Percentiles rank a stretch among this genome's conserved stretches.
These are phyloP conservation scores for Brassica carinata DNA, from an alignment of 345 rosid genomes.

Conservation along the genomic window DNA sequence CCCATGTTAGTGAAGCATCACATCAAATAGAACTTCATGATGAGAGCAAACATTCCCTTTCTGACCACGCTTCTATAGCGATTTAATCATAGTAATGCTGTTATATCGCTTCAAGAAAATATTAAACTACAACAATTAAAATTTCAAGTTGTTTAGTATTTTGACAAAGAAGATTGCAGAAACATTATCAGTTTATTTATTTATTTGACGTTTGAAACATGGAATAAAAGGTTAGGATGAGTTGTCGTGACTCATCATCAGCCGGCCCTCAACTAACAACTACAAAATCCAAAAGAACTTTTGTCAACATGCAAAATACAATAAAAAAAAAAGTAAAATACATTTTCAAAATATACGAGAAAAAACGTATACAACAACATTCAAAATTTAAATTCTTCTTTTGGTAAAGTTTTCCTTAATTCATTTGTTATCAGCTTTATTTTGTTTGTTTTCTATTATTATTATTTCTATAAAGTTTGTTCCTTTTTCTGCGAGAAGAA, in stretches of 20 bases:
- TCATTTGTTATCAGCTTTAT: constrained; percentile 15
- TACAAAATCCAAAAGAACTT: constrained; percentile 1
- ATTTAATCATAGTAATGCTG: not conserved
- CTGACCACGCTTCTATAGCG: too few relatives aligned
- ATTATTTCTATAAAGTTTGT: not conserved
- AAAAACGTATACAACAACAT: not conserved
- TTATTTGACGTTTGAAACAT: constrained; percentile 22
- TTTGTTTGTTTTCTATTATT: not conserved
- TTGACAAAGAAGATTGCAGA: not conserved
- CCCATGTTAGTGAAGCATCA: constrained; percentile 22
- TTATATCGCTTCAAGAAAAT: not conserved
- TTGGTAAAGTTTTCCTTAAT: not conserved
- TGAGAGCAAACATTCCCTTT: constrained; percentile 23
- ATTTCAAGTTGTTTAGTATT: not conserved
- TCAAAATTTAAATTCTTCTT: not conserved
- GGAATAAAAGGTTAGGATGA: constrained; percentile 23
- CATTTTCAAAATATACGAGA: not conserved
- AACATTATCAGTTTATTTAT: not conserved
- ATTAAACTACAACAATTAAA: not conserved
- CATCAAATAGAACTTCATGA: not conserved
- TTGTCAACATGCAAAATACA: not conserved
- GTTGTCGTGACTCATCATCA: constrained; percentile 37
- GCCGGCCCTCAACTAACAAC: constrained; percentile 29
- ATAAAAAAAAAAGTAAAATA: not conserved
- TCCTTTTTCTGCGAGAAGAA: not conserved